phyloP scores from a whole-genome alignment of 2,329 filamentous ascomycete genomes.

The Monascus ruber region DNA sequence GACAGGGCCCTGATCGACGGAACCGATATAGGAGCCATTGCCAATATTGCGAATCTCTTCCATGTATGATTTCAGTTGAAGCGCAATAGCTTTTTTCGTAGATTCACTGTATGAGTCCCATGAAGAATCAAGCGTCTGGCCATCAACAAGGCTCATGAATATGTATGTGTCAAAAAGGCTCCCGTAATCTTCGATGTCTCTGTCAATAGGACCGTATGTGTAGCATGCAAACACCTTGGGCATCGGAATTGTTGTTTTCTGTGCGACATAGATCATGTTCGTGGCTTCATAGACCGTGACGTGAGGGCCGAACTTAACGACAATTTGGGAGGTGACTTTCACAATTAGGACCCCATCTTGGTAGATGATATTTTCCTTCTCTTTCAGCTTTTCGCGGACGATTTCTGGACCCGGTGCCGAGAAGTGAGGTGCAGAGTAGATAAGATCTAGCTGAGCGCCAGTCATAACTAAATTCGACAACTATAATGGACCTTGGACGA shows the following conservation, averaged over 20 bases:
- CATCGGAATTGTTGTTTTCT: constrained; percentile 6
- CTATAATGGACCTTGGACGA: no score
- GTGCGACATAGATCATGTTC: constrained; percentile 2
- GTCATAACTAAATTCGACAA: no score
- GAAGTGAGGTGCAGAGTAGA: constrained; percentile 28
- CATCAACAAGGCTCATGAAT: constrained; percentile 9
- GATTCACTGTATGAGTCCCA: constrained; percentile 4
- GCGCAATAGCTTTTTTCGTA: constrained; percentile 3
- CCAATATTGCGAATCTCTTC: constrained; percentile 5
- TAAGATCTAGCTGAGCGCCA: not conserved
- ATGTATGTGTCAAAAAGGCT: constrained; percentile 10
- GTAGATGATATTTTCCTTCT: not conserved
- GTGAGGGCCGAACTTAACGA: constrained; percentile 3
- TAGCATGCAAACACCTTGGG: constrained; percentile 8
- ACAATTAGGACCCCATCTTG: constrained; percentile 1
- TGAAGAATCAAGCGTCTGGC: constrained; percentile 4
- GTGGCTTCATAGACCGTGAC: constrained; percentile 3
- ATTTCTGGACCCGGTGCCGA: constrained; percentile 12
- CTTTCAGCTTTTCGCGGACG: not conserved
- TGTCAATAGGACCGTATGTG: constrained; percentile 6
- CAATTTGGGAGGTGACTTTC: constrained; percentile 2
- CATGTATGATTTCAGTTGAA: constrained; percentile 6
- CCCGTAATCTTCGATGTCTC: constrained; percentile 7
- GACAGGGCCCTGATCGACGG: constrained; percentile 6
- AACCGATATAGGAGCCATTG: constrained; percentile 7